Percentiles rank a stretch among this genome's conserved stretches.
Conservation (phyloP, 768 basidiomycete genomes). For the Trametes elegans region DNA sequence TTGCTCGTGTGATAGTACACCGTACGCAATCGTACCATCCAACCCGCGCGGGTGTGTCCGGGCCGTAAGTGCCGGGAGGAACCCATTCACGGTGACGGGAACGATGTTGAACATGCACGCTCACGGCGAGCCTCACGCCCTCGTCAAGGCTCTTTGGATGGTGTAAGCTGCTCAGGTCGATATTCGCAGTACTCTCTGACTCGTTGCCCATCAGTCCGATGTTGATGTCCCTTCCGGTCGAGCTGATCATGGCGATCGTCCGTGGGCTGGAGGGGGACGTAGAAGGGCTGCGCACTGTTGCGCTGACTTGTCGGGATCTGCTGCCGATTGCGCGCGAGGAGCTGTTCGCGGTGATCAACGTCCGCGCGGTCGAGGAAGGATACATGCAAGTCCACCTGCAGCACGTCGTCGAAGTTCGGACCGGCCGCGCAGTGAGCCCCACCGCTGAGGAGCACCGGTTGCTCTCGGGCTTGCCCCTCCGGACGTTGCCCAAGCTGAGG, state of each 20-base stretch:
- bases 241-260: neutral
- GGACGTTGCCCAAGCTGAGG: neutral
- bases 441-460: neutral
- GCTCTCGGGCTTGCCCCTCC: neutral
- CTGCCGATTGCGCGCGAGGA: neutral
- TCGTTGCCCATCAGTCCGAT: neutral
- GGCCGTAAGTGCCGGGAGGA: too few relatives aligned
- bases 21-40: too few relatives aligned
- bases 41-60: too few relatives aligned
- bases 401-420: neutral
- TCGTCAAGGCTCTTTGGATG: too few relatives aligned
- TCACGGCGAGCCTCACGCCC: too few relatives aligned
- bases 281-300: neutral
- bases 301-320: neutral
- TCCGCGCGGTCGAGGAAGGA: neutral
- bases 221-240: neutral
- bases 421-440: neutral
- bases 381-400: neutral
- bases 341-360: constrained; percentile 1
- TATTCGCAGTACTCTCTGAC: neutral
- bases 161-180: too few relatives aligned
- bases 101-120: too few relatives aligned
- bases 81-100: too few relatives aligned
- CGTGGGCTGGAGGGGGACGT: neutral
- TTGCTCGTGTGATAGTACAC: too few relatives aligned